Conservation (phyloP, 2,329 filamentous ascomycete species). For the Volutella citrinella region DNA sequence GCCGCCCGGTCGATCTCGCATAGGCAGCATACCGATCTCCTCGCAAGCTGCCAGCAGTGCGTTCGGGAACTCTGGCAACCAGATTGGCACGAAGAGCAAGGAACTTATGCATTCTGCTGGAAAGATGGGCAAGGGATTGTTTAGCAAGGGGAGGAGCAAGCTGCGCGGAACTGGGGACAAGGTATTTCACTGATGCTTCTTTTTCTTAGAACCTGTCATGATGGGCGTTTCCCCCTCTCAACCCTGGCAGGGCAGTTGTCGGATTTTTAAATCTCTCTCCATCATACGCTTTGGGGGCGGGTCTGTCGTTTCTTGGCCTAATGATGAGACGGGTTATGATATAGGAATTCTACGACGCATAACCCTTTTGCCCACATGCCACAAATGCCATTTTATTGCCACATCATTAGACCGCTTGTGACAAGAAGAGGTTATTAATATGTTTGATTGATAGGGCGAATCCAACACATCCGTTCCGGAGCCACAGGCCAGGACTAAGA, state of each 20-base stretch:
- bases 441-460: constrained; percentile 36
- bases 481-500: constrained; percentile 35
- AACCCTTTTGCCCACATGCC: constrained; percentile 24
- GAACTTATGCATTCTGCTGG: constrained; percentile 84
- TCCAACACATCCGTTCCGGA: constrained; percentile 25
- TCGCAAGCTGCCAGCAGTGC: constrained; percentile 41
- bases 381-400: neutral
- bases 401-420: constrained; percentile 23
- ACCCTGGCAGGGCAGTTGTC: constrained; percentile 23
- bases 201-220: constrained; percentile 29
- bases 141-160: constrained; percentile 87
- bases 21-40: constrained; percentile 33
- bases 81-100: constrained; percentile 81
- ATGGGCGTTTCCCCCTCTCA: constrained; percentile 25
- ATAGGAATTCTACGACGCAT: constrained; percentile 41
- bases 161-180: constrained; percentile 74
- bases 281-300: constrained; percentile 27
- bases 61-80: constrained; percentile 54
- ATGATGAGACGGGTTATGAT: constrained; percentile 36
- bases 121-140: constrained; percentile 84
- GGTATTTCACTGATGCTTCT: constrained; percentile 70
- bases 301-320: constrained; percentile 29
- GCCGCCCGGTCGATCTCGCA: constrained; percentile 34
- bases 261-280: constrained; percentile 27
- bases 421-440: constrained; percentile 34